phyloP scores from a whole-genome alignment of 2,329 filamentous ascomycete genomes.

The Microdochium trichocladiopsis region DNA sequence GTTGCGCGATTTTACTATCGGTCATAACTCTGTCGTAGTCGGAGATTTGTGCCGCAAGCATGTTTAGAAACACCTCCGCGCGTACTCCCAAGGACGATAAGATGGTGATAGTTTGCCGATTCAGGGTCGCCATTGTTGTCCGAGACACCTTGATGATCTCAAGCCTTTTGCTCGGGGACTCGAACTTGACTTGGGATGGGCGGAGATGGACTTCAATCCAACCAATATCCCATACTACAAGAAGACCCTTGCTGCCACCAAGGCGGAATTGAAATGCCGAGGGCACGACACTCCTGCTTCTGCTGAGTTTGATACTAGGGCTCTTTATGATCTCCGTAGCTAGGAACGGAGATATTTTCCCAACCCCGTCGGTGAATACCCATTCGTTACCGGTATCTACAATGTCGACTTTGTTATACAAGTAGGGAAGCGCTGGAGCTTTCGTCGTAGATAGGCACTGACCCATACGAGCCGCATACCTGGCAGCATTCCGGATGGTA shows the following conservation, averaged over 20 bases:
- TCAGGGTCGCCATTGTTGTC: slow-evolving; percentile 72
- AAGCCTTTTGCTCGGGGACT: slow-evolving; percentile 59
- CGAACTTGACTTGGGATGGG: slow-evolving; percentile 83
- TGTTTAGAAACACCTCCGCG: slow-evolving; percentile 56
- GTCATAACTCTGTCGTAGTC: slow-evolving; percentile 65
- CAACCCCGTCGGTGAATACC: slow-evolving; percentile 87
- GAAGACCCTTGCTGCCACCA: slow-evolving; percentile 85
- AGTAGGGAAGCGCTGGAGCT: neutral
- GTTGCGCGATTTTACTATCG: slow-evolving; percentile 55
- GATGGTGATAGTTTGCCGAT: slow-evolving; percentile 85
- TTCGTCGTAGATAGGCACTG: slow-evolving; percentile 91
- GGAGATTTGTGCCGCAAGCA: slow-evolving; percentile 60
- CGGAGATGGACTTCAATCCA: slow-evolving; percentile 69
- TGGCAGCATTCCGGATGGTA: slow-evolving; percentile 78
- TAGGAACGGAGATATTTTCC: slow-evolving; percentile 77
- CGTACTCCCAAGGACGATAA: slow-evolving; percentile 70
- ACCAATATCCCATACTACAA: slow-evolving; percentile 65
- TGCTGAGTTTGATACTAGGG: slow-evolving; percentile 52
- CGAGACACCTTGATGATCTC: slow-evolving; percentile 82
- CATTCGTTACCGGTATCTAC: slow-evolving; percentile 64
- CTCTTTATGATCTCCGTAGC: slow-evolving; percentile 68
- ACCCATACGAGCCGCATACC: slow-evolving; percentile 80
- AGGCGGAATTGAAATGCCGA: slow-evolving; percentile 90
- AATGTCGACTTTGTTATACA: slow-evolving; percentile 55
- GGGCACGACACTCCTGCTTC: slow-evolving; percentile 48